Evolutionary conservation across 768 basidiomycete genomes (phyloP).

Genomic region (Calvatia gigantea): DNA sequence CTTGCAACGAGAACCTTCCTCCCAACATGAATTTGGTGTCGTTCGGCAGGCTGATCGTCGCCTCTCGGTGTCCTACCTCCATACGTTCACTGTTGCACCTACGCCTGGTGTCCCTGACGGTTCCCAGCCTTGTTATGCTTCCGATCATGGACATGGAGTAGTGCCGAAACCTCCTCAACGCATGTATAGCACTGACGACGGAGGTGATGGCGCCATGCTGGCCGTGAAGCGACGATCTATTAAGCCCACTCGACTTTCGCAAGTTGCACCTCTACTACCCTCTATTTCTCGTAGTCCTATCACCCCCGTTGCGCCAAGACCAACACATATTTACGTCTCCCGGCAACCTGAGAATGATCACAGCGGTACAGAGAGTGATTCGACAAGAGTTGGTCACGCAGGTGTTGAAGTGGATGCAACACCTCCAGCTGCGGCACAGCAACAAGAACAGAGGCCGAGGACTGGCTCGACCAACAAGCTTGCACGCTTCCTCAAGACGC

Average conservation of each 20-base stretch:
- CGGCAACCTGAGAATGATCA: constrained; percentile 8
- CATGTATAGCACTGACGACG: neutral
- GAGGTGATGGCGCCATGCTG: neutral
- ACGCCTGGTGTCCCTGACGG: neutral
- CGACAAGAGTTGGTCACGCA: constrained; percentile 7
- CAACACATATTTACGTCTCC: neutral
- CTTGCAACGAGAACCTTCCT: neutral
- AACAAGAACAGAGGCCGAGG: neutral
- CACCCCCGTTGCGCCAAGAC: neutral
- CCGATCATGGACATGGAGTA: constrained; percentile 6
- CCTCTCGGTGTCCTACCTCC: constrained; percentile 8
- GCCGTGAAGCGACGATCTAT: neutral
- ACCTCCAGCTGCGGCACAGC: constrained; percentile 10
- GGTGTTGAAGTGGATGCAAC: constrained; percentile 1
- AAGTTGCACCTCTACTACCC: neutral
- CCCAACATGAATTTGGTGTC: constrained; percentile 4
- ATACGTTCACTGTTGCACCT: neutral
- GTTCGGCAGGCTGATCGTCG: constrained; percentile 4
- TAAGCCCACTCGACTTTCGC: constrained; percentile 8
- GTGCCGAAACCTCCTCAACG: neutral
- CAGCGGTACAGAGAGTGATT: constrained; percentile 16
- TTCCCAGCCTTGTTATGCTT: constrained; percentile 1
- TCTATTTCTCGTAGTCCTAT: constrained; percentile 1
- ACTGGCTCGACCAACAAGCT: constrained; percentile 9
- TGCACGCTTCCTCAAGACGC: constrained; percentile 15